Percentiles rank a stretch among this genome's conserved stretches.
These are phyloP conservation scores for Rhizomucor pusillus DNA, from an alignment of 371 early-diverging fungal species.

Conservation along the genomic window DNA sequence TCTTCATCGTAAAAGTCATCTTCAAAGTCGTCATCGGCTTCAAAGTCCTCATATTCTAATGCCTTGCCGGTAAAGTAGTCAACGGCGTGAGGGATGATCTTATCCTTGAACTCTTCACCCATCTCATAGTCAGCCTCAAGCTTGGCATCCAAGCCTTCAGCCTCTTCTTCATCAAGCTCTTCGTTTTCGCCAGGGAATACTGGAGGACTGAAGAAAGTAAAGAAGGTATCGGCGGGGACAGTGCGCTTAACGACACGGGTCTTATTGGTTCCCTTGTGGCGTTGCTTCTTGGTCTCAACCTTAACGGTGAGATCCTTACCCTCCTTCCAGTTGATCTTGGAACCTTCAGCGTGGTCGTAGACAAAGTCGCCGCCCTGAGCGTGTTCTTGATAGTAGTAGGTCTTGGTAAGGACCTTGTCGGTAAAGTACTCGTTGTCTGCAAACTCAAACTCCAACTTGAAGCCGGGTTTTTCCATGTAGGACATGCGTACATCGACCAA, in stretches of 20 bases:
- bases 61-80: conserved; percentile 99
- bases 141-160: conserved; percentile 74
- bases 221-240: conserved; percentile 93
- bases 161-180: conserved; percentile 72
- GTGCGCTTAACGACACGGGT: conserved; percentile 95
- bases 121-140: conserved; percentile 90
- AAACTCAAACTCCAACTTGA: conserved; percentile 91
- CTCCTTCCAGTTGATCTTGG: conserved; percentile 92
- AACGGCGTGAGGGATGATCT: conserved; percentile 91
- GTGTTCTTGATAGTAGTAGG: conserved; percentile 81
- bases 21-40: conserved; percentile 69
- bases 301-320: conserved; percentile 91
- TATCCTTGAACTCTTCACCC: conserved; percentile 91
- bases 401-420: conserved; percentile 84
- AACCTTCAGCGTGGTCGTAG: conserved; percentile 90
- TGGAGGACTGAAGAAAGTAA: conserved; percentile 91
- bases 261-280: conserved; percentile 97
- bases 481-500: conserved; percentile 82
- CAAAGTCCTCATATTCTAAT: conserved; percentile 73
- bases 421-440: conserved; percentile 87
- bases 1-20: background rate
- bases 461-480: conserved; percentile 87
- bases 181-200: conserved; percentile 74
- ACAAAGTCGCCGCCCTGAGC: conserved; percentile 75
- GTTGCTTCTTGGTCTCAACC: conserved; percentile 95